Conservation (phyloP, 2,329 filamentous ascomycete genomes). For the Fusarium coffeatum region DNA sequence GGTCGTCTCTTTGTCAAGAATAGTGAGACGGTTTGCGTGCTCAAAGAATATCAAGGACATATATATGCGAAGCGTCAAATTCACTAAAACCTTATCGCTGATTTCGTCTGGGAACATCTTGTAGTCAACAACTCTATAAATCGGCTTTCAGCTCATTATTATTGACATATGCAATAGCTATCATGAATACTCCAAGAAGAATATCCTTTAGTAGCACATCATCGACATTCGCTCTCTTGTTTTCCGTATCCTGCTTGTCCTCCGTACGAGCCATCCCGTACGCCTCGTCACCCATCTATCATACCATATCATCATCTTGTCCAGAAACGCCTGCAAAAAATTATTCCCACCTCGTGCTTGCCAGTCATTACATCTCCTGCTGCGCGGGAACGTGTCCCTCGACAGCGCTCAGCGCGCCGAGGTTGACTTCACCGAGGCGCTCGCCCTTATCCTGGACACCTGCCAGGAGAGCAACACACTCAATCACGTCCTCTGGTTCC, state of each 20-base stretch:
- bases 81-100: background rate
- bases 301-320: constrained; percentile 23
- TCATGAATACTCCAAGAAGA: constrained; percentile 20
- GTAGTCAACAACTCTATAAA: background rate
- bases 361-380: constrained; percentile 37
- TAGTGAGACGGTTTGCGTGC: too few relatives aligned
- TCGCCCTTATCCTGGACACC: constrained; percentile 57
- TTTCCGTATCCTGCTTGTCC: constrained; percentile 24
- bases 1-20: too few relatives aligned
- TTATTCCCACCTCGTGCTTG: constrained; percentile 11
- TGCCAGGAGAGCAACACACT: constrained; percentile 68
- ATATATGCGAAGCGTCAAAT: background rate
- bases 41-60: too few relatives aligned
- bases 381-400: constrained; percentile 63
- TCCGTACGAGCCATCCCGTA: constrained; percentile 21
- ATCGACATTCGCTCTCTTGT: constrained; percentile 6
- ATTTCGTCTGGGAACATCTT: background rate
- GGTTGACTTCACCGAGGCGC: constrained; percentile 64
- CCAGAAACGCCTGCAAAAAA: constrained; percentile 43
- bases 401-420: constrained; percentile 65
- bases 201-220: background rate
- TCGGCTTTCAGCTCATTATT: constrained; percentile 20
- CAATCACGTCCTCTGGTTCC: constrained; percentile 89
- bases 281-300: constrained; percentile 41
- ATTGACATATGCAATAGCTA: constrained; percentile 21